Evolutionary conservation across 1,284 basidiomycete genomes (phyloP), one percentile per base, ranked within the genome.

Genomic region (Papiliotrema laurentii): DNA sequence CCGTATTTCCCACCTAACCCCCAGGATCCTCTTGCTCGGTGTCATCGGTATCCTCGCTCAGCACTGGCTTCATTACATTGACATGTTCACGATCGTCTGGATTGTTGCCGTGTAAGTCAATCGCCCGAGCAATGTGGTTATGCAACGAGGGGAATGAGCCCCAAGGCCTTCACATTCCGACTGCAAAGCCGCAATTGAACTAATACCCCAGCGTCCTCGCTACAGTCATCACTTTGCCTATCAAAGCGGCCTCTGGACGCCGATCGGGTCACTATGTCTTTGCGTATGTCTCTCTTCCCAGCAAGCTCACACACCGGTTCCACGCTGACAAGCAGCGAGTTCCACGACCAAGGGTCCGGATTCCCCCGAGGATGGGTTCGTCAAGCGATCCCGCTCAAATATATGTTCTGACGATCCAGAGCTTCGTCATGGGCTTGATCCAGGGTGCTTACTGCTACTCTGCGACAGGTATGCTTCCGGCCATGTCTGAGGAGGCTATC

Each of bases 401-500:
- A 41, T 27, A 38, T 22, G 31, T 2, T 45, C 54, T 11, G 59
- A 61, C 16, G 64, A 58, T 60, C 63, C 37, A 39, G 37, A 24
- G 41, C 41, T 43, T 43, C 59, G 49, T 59, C 47, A 34, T 68
- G 35, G 62, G 75, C 60, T n/a, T 75, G 57, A 47, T 70, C 36
- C 64, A 68, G 44, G 66, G 64, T 28, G 66, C 66, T 1, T 68
- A 68, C 58, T 62, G 60, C 34, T 59, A 61, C 27, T 62, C 59
- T 45, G 58, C 66, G 11, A 68, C 64, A 5, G 71, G 69, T 13
- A 72, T 72, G 66, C 54, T 72, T 36, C 58, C 66, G 25, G 59
- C 68, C 21, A 71, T 73, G 70, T 61, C 66, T 25, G 70, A 73
- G 46, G 69, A 71, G 57, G 66, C 74, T 52, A 63, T 68, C 60